phyloP scores from a whole-genome alignment of 495 filamentous ascomycete species.

The Amniculicola lignicola region DNA sequence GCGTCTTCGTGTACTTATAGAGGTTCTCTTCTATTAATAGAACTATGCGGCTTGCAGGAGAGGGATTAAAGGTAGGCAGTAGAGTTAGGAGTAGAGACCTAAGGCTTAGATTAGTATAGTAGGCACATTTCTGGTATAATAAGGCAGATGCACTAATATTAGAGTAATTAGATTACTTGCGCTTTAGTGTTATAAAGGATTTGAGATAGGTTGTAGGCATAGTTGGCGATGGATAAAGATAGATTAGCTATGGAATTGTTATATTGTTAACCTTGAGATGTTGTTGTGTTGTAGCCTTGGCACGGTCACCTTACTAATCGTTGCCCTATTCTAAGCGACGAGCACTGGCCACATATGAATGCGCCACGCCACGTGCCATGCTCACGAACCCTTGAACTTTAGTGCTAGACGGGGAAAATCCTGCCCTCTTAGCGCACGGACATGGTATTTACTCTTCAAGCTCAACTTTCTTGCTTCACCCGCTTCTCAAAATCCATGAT shows the following conservation, averaged over 20 bases:
- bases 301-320: too few species aligned
- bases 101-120: slow-evolving; percentile 1
- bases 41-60: too few species aligned
- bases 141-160: background rate
- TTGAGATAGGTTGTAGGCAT: slow-evolving; percentile 7
- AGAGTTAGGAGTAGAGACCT: slow-evolving; percentile 4
- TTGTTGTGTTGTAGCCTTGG: slow-evolving; percentile 1
- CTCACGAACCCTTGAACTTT: too few species aligned
- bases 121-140: background rate
- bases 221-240: slow-evolving; percentile 1
- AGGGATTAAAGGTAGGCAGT: background rate
- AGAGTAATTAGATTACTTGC: slow-evolving; percentile 4
- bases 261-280: too few species aligned
- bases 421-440: too few species aligned
- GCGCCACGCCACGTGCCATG: too few species aligned
- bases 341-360: too few species aligned
- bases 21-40: slow-evolving; percentile 9
- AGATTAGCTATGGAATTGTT: background rate
- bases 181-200: slow-evolving; percentile 11
- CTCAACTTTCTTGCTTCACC: too few species aligned
- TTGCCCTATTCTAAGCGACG: too few species aligned
- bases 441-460: too few species aligned
- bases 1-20: slow-evolving; percentile 6
- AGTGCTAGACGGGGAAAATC: too few species aligned
- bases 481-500: too few species aligned